Evolutionary conservation across 768 basidiomycete species (phyloP), one percentile per base, ranked within the genome.

Genomic region (Rhodotorula graminis): DNA sequence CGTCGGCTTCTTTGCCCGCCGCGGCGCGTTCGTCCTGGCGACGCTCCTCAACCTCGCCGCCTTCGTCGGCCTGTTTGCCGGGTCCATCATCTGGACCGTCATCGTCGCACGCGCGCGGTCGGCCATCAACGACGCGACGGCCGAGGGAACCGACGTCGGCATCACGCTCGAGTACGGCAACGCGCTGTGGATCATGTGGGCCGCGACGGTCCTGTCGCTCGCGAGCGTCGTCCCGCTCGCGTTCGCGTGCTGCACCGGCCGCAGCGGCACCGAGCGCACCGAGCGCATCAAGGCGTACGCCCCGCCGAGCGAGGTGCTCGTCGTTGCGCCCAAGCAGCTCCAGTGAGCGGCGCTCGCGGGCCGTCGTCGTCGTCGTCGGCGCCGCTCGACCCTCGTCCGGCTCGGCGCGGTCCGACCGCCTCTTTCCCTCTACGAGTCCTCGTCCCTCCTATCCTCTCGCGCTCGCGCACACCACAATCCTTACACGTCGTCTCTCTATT

Each of bases 131-230:
- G 55, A 66, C 14, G 67, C 68, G 12, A 69, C 61, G 12, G 37
- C 46, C 2, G 57, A 27, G 15, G 68, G 68, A 2, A 56, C 58
- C 49, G 61, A 69, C 8, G 40, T 73, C 33, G 72, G 72, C 3
- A 59, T 73, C 56, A 63, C 53, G 25, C 46, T 73, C 46, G 21
- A 55, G 8, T 69, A 69, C 42, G 72, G 72, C 19, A 65, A 73
- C 46, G 67, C 55, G 23, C 68, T 73, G 18, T 71, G 70, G 70
- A 63, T 71, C 55, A 25, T 62, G 18, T 71, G 70, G 70, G 70
- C 70, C 29, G 70, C 70, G 9, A 63, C 61, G 29, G 65, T 6
- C 3, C 61, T 65, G 55, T 63, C 63, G 65, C 65, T 71, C 46
- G 9, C 49, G 47, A 29, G 61, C 2, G 61, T 71, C 47, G 61